Percentiles rank a stretch among this genome's conserved stretches.
phyloP scores from a whole-genome alignment of 2,329 filamentous ascomycete species.

The Dothideomycetes sp. region DNA sequence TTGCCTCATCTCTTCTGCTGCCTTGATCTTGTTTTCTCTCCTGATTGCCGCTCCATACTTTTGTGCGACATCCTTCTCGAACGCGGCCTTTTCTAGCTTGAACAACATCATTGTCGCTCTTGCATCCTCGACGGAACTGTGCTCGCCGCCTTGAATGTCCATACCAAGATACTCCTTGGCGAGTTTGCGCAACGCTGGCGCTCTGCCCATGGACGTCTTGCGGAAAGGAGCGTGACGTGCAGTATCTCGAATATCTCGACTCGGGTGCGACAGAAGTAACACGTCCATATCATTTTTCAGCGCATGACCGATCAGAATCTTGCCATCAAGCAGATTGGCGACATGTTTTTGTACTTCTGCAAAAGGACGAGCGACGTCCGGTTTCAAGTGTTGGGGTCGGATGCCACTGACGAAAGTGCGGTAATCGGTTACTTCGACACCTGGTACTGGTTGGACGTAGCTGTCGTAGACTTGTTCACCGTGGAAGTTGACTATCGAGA shows the following conservation, averaged over 20 bases:
- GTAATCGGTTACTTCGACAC: constrained; percentile 78
- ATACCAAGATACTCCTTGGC: constrained; percentile 49
- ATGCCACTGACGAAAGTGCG: constrained; percentile 81
- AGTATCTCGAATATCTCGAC: constrained; percentile 74
- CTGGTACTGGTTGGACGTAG: constrained; percentile 58
- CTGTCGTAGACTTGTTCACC: constrained; percentile 90
- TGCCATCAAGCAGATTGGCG: constrained; percentile 56
- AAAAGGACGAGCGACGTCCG: constrained; percentile 45
- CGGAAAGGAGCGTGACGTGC: constrained; percentile 66
- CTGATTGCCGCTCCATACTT: constrained; percentile 41
- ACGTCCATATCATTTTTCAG: constrained; percentile 68
- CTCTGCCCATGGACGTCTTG: constrained; percentile 57
- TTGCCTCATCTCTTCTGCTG: constrained; percentile 14
- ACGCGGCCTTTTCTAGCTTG: constrained; percentile 68
- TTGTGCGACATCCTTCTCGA: constrained; percentile 71
- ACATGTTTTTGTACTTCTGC: constrained; percentile 68
- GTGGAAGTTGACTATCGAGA: constrained; percentile 89
- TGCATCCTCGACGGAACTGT: constrained; percentile 65
- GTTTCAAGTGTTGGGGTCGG: constrained; percentile 59
- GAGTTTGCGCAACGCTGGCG: constrained; percentile 57
- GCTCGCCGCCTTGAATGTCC: constrained; percentile 51
- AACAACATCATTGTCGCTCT: constrained; percentile 85
- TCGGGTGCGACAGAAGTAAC: constrained; percentile 69
- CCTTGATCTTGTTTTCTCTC: constrained; percentile 14
- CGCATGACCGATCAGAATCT: constrained; percentile 76